Evolutionary conservation across 2,329 filamentous ascomycete species (phyloP).

Genomic region (Neofusicoccum sp.): DNA sequence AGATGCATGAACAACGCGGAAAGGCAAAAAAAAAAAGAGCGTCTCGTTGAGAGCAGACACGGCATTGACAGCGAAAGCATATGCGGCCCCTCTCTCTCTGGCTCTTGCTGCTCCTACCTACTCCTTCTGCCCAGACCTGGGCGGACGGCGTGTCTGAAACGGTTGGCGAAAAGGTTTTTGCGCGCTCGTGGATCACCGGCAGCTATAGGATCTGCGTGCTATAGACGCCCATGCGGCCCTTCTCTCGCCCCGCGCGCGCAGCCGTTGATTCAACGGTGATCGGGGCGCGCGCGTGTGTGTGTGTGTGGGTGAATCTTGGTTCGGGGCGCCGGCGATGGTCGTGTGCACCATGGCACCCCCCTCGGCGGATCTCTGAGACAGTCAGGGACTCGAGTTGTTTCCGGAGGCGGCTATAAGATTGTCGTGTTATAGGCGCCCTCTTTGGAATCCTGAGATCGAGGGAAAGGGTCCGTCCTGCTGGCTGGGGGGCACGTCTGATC

Average conservation of each 20-base stretch:
- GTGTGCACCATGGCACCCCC: not conserved
- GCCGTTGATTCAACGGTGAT: not conserved
- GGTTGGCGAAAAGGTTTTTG: not conserved
- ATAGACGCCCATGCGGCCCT: not conserved
- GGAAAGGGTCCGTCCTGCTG: too few relatives aligned
- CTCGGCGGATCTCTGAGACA: conserved; percentile 13
- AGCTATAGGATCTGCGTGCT: not conserved
- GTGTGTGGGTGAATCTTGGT: not conserved
- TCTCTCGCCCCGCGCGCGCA: not conserved
- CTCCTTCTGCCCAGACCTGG: not conserved
- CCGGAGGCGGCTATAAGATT: not conserved
- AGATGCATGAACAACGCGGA: not conserved
- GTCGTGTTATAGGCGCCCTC: not conserved
- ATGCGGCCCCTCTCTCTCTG: not conserved
- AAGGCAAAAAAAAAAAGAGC: not conserved
- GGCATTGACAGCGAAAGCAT: not conserved
- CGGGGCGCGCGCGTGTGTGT: not conserved
- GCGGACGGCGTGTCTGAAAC: not conserved
- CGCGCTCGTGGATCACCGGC: not conserved
- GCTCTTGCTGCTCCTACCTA: too few relatives aligned
- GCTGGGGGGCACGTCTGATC: not conserved
- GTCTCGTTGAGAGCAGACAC: not conserved
- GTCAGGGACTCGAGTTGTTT: not conserved
- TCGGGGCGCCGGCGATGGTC: not conserved
- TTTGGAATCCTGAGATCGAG: not conserved